Percentiles rank a stretch among this genome's conserved stretches.
Conservation (phyloP, 2,329 filamentous ascomycete species). For the Monilinia vaccinii-corymbosi region DNA sequence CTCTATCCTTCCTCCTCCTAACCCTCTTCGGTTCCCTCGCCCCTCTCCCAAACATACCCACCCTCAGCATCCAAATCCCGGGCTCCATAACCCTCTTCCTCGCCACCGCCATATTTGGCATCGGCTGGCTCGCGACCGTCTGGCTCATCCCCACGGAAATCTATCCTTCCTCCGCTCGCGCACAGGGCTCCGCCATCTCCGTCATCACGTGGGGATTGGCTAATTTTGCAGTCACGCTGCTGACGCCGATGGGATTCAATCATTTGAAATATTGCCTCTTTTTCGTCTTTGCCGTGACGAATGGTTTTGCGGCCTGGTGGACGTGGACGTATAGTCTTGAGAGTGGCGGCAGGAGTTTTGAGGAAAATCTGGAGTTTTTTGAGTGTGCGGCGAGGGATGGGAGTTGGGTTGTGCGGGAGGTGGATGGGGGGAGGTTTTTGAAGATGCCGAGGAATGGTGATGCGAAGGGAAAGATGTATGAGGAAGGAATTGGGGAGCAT, state of each 20-base stretch:
- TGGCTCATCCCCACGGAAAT: conserved; percentile 52
- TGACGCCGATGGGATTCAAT: conserved; percentile 54
- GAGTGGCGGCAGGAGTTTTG: conserved; percentile 46
- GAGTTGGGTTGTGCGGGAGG: conserved; percentile 44
- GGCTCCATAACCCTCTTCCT: conserved; percentile 45
- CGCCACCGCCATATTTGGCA: conserved; percentile 51
- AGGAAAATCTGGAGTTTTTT: conserved; percentile 41
- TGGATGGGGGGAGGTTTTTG: conserved; percentile 41
- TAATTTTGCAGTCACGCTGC: conserved; percentile 36
- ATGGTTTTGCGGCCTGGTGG: conserved; percentile 40
- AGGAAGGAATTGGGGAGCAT: conserved; percentile 6
- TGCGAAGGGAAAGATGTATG: neutral
- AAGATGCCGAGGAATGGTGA: conserved; percentile 18
- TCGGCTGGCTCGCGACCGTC: conserved; percentile 49
- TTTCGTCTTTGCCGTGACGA: conserved; percentile 46
- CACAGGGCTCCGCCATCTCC: conserved; percentile 57
- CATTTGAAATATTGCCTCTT: conserved; percentile 49
- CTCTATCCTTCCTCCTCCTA: conserved; percentile 41
- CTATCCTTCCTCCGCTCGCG: conserved; percentile 50
- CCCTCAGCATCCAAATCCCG: conserved; percentile 38
- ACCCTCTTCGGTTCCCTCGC: conserved; percentile 42
- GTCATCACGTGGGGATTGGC: conserved; percentile 54
- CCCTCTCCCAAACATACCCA: conserved; percentile 33
- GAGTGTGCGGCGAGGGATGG: conserved; percentile 39
- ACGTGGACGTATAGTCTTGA: conserved; percentile 47